phyloP scores from a whole-genome alignment of 2,329 filamentous ascomycete species.

The Pestalotiopsis sp. region DNA sequence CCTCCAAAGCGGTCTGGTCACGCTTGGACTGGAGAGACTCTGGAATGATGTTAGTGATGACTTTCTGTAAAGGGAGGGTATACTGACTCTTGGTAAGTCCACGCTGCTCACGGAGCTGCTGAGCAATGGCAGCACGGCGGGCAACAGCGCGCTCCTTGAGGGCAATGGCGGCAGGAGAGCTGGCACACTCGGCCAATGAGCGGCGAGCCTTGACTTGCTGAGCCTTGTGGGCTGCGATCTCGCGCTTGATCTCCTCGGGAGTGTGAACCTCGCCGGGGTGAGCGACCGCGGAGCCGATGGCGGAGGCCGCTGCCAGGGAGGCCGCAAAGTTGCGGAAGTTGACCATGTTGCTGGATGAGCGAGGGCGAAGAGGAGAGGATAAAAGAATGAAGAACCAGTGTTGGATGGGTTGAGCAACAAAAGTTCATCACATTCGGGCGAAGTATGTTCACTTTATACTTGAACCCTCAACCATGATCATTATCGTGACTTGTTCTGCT shows the following conservation, averaged over 20 bases:
- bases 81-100: constrained; percentile 27
- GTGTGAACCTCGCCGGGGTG: constrained; percentile 42
- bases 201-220: constrained; percentile 38
- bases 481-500: not conserved
- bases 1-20: constrained; percentile 27
- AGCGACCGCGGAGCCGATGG: constrained; percentile 30
- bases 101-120: constrained; percentile 39
- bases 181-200: constrained; percentile 38
- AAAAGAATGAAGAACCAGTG: constrained; percentile 19
- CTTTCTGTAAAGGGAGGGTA: not conserved
- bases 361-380: constrained; percentile 8
- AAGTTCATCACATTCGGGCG: not conserved
- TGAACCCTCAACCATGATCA: no score
- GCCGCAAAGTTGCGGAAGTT: constrained; percentile 27
- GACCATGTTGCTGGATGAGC: constrained; percentile 24
- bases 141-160: constrained; percentile 39
- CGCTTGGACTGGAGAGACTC: constrained; percentile 29
- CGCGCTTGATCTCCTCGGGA: constrained; percentile 28
- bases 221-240: constrained; percentile 34
- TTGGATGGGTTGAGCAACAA: not conserved
- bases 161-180: constrained; percentile 36
- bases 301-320: constrained; percentile 25
- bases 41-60: constrained; percentile 7
- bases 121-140: constrained; percentile 38
- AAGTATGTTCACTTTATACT: not conserved